Evolutionary conservation across 805 yeast genomes (phyloP).

Genomic region (Kodamaea neixiangensis): DNA sequence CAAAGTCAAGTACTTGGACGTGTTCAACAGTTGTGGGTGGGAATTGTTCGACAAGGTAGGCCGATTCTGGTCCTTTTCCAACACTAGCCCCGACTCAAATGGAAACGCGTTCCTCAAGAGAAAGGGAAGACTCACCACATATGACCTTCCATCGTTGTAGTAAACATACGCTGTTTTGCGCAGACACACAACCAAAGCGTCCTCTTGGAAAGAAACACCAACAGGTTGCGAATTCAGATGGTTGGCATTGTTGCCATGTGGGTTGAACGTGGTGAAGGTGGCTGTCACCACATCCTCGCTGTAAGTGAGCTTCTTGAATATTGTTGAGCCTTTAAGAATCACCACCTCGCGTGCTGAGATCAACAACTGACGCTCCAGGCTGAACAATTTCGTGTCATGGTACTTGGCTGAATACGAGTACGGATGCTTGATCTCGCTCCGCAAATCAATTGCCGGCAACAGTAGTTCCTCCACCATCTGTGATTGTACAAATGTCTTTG

Average conservation of each 20-base stretch:
- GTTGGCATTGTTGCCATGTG: not conserved
- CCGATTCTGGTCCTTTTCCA: slow-evolving; percentile 47
- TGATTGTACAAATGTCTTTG: not conserved
- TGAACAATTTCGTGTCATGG: slow-evolving; percentile 19
- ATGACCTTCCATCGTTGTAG: slow-evolving; percentile 57
- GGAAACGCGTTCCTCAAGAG: slow-evolving; percentile 59
- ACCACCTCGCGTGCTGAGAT: slow-evolving; percentile 46
- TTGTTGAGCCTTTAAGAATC: slow-evolving; percentile 48
- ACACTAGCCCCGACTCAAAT: slow-evolving; percentile 65
- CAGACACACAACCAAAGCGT: slow-evolving; percentile 61
- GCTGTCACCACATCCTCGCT: slow-evolving; percentile 59
- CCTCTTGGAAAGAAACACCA: slow-evolving; percentile 7
- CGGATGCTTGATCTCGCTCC: slow-evolving; percentile 27
- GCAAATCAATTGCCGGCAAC: slow-evolving; percentile 36
- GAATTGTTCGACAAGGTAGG: slow-evolving; percentile 2
- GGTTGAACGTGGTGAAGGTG: slow-evolving; percentile 56
- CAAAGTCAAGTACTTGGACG: slow-evolving; percentile 58
- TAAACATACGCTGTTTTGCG: slow-evolving; percentile 63
- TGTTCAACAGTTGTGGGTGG: slow-evolving; percentile 24
- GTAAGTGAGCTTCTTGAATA: slow-evolving; percentile 51
- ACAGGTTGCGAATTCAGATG: not conserved
- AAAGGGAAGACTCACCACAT: slow-evolving; percentile 70
- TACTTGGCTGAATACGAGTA: slow-evolving; percentile 11
- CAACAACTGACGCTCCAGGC: slow-evolving; percentile 35
- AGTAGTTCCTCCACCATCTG: slow-evolving; percentile 13